phyloP scores from a whole-genome alignment of 2,329 filamentous ascomycete species.

The Chaetomiaceae sp. region DNA sequence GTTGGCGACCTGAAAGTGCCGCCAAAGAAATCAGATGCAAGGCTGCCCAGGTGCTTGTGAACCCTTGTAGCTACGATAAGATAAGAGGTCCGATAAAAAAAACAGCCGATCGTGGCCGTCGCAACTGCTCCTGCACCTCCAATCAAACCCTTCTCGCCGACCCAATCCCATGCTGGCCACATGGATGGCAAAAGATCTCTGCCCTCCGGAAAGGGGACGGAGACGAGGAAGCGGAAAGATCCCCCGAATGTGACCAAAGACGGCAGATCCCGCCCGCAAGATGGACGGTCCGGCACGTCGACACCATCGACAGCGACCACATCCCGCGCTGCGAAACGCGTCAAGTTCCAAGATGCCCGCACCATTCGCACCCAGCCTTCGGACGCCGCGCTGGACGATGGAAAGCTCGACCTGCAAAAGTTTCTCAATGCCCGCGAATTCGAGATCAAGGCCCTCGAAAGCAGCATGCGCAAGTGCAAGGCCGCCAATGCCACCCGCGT shows the following conservation, averaged over 20 bases:
- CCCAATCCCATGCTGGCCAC: slow-evolving; percentile 6
- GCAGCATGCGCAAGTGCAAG: slow-evolving; percentile 74
- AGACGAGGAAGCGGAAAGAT: slow-evolving; percentile 26
- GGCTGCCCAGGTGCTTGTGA: not conserved
- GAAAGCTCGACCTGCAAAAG: slow-evolving; percentile 77
- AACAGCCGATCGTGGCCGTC: not conserved
- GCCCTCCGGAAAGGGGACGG: slow-evolving; percentile 12
- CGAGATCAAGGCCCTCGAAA: slow-evolving; percentile 80
- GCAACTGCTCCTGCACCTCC: no score
- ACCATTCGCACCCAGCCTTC: slow-evolving; percentile 48
- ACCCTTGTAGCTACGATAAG: slow-evolving; percentile 17
- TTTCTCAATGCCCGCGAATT: slow-evolving; percentile 85
- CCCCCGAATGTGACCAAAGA: slow-evolving; percentile 13
- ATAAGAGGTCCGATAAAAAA: slow-evolving; percentile 24
- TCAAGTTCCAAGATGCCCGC: slow-evolving; percentile 44
- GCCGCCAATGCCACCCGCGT: slow-evolving; percentile 60
- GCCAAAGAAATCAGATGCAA: not conserved
- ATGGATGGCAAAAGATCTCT: slow-evolving; percentile 24
- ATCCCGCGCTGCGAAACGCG: slow-evolving; percentile 38
- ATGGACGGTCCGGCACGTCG: slow-evolving; percentile 4
- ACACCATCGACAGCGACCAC: not conserved
- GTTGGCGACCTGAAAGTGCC: no score
- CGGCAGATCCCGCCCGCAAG: slow-evolving; percentile 13
- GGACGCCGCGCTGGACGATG: slow-evolving; percentile 56
- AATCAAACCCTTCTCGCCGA: no score